These are phyloP conservation scores for Candida sonorensis DNA, from an alignment of 805 yeast species.

Conservation along the genomic window DNA sequence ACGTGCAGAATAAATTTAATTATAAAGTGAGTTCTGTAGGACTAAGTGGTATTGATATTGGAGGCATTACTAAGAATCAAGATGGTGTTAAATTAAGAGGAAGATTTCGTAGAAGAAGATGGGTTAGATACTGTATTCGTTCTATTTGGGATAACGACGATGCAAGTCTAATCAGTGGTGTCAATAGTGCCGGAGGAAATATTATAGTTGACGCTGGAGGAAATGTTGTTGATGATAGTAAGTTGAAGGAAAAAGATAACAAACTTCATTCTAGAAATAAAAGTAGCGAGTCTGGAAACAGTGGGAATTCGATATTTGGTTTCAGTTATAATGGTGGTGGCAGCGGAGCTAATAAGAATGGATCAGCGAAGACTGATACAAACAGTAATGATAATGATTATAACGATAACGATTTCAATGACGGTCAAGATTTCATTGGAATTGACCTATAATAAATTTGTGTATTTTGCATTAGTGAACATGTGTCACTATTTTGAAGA, in stretches of 20 bases:
- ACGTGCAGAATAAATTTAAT: conserved; percentile 27
- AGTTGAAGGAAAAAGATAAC: conserved; percentile 3
- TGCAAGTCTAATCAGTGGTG: conserved; percentile 1
- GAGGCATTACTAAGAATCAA: too few relatives aligned
- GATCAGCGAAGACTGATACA: neutral
- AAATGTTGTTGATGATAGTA: too few relatives aligned
- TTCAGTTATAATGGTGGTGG: conserved; percentile 1
- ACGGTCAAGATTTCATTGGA: too few relatives aligned
- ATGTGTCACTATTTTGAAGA: too few relatives aligned
- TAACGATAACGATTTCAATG: too few relatives aligned
- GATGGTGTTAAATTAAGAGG: too few relatives aligned
- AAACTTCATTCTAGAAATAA: conserved; percentile 2
- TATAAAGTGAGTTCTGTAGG: conserved; percentile 17
- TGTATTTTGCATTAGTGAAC: too few relatives aligned
- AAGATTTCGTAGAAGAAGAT: conserved; percentile 55
- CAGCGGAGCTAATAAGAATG: neutral
- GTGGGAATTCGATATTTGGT: conserved; percentile 5
- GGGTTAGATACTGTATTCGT: conserved; percentile 44
- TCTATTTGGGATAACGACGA: conserved; percentile 16
- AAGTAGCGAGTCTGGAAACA: conserved; percentile 7
- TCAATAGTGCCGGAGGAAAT: too few relatives aligned
- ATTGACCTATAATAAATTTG: too few relatives aligned
- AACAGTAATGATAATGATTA: neutral
- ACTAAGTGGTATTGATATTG: conserved; percentile 3
- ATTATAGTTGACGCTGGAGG: too few relatives aligned